Conservation (phyloP, 768 basidiomycete genomes). For the Pisolithus albus region DNA sequence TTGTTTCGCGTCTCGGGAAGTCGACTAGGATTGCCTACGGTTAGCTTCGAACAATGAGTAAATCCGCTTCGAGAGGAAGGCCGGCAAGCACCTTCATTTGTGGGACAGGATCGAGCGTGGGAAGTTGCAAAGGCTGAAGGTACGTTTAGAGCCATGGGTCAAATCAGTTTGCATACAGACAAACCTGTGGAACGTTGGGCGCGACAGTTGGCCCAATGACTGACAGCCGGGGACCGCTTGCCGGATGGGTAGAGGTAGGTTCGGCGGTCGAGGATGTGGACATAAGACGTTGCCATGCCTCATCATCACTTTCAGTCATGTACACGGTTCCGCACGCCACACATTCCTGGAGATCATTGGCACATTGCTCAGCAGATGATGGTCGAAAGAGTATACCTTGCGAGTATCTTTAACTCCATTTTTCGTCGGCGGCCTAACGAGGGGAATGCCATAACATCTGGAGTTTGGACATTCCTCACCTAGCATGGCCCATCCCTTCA, state of each 20-base stretch:
- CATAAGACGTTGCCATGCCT: conserved; percentile 43
- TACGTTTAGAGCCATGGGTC: background rate
- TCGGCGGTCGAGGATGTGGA: conserved; percentile 16
- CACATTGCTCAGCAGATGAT: conserved; percentile 1
- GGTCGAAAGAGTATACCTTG: conserved; percentile 41
- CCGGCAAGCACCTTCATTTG: conserved; percentile 21
- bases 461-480: conserved; percentile 73
- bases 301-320: conserved; percentile 43
- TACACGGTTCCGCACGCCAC: conserved; percentile 68
- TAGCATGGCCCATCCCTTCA: conserved; percentile 88
- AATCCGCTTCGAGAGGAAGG: background rate
- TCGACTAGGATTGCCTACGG: conserved; percentile 13
- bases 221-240: conserved; percentile 1
- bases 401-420: conserved; percentile 55
- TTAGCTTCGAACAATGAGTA: conserved; percentile 15
- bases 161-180: too few species aligned
- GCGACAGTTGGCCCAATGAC: conserved; percentile 11
- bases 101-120: conserved; percentile 26
- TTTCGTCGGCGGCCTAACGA: conserved; percentile 68
- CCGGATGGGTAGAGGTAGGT: background rate
- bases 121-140: conserved; percentile 23
- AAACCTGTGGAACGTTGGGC: conserved; percentile 20
- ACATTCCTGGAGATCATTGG: conserved; percentile 52
- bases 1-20: conserved; percentile 12
- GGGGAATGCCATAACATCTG: conserved; percentile 73